Base-by-base conservation (phyloP, 163 green algal genomes). In the Chlorella variabilis region DNA sequence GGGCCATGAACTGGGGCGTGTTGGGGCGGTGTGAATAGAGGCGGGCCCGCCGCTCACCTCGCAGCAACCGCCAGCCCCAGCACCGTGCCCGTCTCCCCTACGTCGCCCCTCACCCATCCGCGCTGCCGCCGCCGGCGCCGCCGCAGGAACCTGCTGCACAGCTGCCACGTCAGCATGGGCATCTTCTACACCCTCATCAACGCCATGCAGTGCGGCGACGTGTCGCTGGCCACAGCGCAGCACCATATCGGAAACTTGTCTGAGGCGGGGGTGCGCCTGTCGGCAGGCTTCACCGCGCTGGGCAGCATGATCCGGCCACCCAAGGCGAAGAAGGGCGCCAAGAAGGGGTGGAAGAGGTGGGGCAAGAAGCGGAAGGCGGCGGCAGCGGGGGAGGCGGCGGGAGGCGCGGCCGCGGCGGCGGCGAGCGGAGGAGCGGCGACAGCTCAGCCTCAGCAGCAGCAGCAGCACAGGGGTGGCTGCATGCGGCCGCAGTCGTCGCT, bases 221-320 rank as follows among this genome's bases (percentile, higher is more conserved):
- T 74, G 1, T 27, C 18, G 20, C 51, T 74, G 20, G 71, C 29
- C 25, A 49, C 20, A 27, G 49, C 29, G 39, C 74, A 78, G 29
- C 48, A 27, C 4, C 65, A 78, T 39, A 65, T 75, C 2, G 65
- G 54, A 6, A 41, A 78, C 41, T 45, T 86, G 13, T 63, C 56
- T 7, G 81, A 86, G 33, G 34, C 45, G 2, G 81, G 71, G 13
- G 74, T 82, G 38, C 81, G 79, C 73, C 73, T 86, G 31, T 70
- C 71, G 33, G 54, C 61, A 0, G 56, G 39, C 25, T 79, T 86
- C n/a, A 71, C 62, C 20, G 61, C 71, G 1, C 71, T 81, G 33
- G 67, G 71, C 80, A 59, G 5, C 33, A 66, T 83, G n/a, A 49
- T 83, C 15, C 39, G 65, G 27, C 49, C 39, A 38, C 71, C 71